A percentile compares a stretch with the other conserved stretches of the same genome.
These are phyloP conservation scores for Talaromyces trachyspermus DNA, from an alignment of 495 filamentous ascomycete species.

Conservation along the genomic window DNA sequence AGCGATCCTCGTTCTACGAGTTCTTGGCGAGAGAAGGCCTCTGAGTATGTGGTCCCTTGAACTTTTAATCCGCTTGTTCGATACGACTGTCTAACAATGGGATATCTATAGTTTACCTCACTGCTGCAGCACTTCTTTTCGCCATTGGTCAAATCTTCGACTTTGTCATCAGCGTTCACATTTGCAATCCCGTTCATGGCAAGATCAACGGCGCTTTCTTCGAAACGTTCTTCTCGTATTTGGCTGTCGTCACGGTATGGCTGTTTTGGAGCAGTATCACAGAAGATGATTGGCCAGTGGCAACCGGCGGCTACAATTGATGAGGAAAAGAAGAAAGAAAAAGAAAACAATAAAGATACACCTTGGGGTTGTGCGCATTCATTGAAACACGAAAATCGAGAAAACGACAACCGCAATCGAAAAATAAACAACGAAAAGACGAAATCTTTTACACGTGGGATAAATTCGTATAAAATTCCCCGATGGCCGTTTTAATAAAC, in stretches of 20 bases:
- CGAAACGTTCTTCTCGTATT: conserved; percentile 83
- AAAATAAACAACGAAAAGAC: background rate
- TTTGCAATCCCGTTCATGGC: conserved; percentile 71
- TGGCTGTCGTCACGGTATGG: conserved; percentile 78
- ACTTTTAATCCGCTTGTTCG: background rate
- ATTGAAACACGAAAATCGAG: too few relatives aligned
- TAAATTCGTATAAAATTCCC: too few relatives aligned
- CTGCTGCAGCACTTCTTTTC: conserved; percentile 68
- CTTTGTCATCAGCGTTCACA: conserved; percentile 84
- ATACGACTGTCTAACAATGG: too few relatives aligned
- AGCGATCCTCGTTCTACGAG: conserved; percentile 67
- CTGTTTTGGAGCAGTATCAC: conserved; percentile 98
- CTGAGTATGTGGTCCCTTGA: conserved; percentile 54
- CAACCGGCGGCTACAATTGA: conserved; percentile 6
- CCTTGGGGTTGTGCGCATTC: too few relatives aligned
- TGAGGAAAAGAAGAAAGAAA: background rate
- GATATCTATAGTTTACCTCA: conserved; percentile 59
- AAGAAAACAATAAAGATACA: background rate
- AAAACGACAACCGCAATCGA: too few relatives aligned
- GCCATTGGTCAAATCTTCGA: conserved; percentile 91
- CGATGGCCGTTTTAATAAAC: background rate
- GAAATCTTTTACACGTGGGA: background rate
- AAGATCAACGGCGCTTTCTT: conserved; percentile 93
- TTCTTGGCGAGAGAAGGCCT: conserved; percentile 79
- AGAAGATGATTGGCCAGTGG: conserved; percentile 87